Percentiles rank a stretch among this genome's conserved stretches.
phyloP scores from a whole-genome alignment of 1,284 basidiomycete species.

The Stygiomarasmius scandens region DNA sequence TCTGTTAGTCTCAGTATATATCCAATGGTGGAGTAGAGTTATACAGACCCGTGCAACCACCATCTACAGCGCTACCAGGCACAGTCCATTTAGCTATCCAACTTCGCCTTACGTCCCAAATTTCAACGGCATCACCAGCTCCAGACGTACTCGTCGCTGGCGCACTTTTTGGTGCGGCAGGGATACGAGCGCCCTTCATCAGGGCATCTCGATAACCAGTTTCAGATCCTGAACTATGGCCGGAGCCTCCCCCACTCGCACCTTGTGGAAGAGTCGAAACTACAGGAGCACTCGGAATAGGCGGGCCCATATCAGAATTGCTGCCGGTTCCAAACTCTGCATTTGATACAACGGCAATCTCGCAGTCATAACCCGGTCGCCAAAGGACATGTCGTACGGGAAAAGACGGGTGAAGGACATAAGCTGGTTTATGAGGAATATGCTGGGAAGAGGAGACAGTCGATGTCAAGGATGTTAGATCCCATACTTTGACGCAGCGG shows the following conservation, averaged over 20 bases:
- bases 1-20: not conserved
- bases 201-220: not conserved
- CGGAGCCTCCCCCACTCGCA: constrained; percentile 1
- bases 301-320: constrained; percentile 29
- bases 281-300: constrained; percentile 2
- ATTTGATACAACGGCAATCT: constrained; percentile 74
- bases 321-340: constrained; percentile 54
- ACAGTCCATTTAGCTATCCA: constrained; percentile 86
- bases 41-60: constrained; percentile 66
- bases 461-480: constrained; percentile 29
- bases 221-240: constrained; percentile 5
- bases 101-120: constrained; percentile 86
- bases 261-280: no score
- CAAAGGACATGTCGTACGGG: constrained; percentile 77
- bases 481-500: constrained; percentile 73
- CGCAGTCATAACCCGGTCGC: constrained; percentile 81
- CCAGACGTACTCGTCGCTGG: not conserved
- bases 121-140: constrained; percentile 65
- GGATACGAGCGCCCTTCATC: not conserved
- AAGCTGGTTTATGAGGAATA: constrained; percentile 64
- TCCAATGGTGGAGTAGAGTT: constrained; percentile 7
- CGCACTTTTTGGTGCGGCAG: not conserved
- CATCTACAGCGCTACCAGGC: constrained; percentile 61
- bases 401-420: constrained; percentile 76
- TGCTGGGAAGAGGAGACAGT: constrained; percentile 45